Evolutionary conservation across 345 rosid genomes (phyloP).

Genomic region (Arabidopsis arenosa): DNA sequence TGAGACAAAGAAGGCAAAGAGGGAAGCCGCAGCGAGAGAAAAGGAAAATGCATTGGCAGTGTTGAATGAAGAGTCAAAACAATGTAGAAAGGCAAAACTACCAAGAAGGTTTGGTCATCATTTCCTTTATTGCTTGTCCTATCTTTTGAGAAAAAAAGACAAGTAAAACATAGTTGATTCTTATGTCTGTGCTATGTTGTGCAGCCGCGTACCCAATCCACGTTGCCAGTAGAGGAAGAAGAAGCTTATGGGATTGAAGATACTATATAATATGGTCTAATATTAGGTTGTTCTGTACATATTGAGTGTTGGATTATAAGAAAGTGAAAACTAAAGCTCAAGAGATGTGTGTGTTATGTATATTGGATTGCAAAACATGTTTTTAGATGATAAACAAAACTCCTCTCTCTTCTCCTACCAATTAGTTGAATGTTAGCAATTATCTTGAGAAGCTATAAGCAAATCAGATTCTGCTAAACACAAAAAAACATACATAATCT

Average conservation of each 20-base stretch:
- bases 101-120: conserved; percentile 38
- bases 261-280: conserved; percentile 16
- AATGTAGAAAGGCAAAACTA: conserved; percentile 38
- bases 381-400: conserved; percentile 27
- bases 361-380: conserved; percentile 22
- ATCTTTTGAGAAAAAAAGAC: conserved; percentile 6
- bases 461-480: background rate
- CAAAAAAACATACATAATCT: background rate
- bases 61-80: conserved; percentile 39
- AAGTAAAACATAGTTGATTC: no score
- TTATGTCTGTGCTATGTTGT: conserved; percentile 13
- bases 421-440: conserved; percentile 10
- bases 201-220: conserved; percentile 39
- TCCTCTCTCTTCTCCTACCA: background rate
- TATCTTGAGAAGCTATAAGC: conserved; percentile 6
- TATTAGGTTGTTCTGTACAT: conserved; percentile 33
- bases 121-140: background rate
- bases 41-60: conserved; percentile 54
- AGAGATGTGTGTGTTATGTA: conserved; percentile 11
- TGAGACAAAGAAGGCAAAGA: conserved; percentile 79
- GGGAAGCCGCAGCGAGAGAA: conserved; percentile 74
- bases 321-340: conserved; percentile 25
- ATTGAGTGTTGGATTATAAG: conserved; percentile 22
- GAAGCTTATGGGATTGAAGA: conserved; percentile 25
- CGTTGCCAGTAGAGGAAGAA: conserved; percentile 37